Evolutionary conservation across 2,329 filamentous ascomycete species (phyloP).

Genomic region (Aspergillus neotritici): DNA sequence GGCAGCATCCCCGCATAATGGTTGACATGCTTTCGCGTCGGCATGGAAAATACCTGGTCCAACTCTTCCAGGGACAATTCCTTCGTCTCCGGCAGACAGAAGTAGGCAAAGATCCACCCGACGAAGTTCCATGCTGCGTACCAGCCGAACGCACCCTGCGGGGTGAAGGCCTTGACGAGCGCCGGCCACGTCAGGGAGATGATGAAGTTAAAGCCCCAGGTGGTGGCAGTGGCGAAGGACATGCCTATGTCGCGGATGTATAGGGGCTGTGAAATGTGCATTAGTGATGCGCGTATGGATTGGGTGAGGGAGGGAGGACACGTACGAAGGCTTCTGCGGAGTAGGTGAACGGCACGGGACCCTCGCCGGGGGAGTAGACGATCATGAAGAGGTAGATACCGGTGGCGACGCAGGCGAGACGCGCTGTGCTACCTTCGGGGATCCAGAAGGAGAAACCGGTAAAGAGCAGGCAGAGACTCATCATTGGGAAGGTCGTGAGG

Average conservation of each 20-base stretch:
- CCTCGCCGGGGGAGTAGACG: slow-evolving; percentile 53
- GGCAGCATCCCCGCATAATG: slow-evolving; percentile 26
- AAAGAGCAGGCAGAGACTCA: slow-evolving; percentile 44
- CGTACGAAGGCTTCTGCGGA: slow-evolving; percentile 55
- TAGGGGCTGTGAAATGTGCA: slow-evolving; percentile 34
- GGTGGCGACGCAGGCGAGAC: slow-evolving; percentile 39
- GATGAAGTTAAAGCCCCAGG: slow-evolving; percentile 54
- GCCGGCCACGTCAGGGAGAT: slow-evolving; percentile 50
- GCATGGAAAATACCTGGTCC: slow-evolving; percentile 46
- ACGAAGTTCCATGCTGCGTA: slow-evolving; percentile 52
- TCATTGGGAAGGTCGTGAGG: slow-evolving; percentile 58
- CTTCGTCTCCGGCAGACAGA: slow-evolving; percentile 45
- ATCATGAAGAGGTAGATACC: slow-evolving; percentile 48
- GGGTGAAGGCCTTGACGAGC: slow-evolving; percentile 44
- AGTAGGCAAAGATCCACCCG: slow-evolving; percentile 36
- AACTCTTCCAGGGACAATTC: slow-evolving; percentile 42
- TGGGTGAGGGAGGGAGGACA: no score
- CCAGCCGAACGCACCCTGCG: slow-evolving; percentile 52
- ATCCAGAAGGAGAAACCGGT: slow-evolving; percentile 50
- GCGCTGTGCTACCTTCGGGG: slow-evolving; percentile 31
- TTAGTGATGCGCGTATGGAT: no score
- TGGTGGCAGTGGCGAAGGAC: slow-evolving; percentile 52
- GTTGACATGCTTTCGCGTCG: slow-evolving; percentile 30
- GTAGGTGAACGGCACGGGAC: slow-evolving; percentile 60
- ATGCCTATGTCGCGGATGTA: slow-evolving; percentile 59